Evolutionary conservation across 2,329 filamentous ascomycete genomes (phyloP), one percentile per base, ranked within the genome.

Genomic region (Aotearoamyces nothofagi): DNA sequence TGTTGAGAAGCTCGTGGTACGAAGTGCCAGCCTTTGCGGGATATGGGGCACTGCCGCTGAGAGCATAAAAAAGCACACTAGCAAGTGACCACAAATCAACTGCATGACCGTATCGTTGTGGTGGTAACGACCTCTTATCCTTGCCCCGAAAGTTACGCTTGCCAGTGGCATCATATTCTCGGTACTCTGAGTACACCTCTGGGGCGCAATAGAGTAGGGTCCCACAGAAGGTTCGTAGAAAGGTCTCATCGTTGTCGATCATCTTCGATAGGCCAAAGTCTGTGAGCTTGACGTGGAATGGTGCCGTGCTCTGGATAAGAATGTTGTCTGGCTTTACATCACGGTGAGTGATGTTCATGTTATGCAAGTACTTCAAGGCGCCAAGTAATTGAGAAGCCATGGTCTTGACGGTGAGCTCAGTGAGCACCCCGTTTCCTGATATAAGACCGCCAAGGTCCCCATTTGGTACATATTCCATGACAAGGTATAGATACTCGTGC

Each of bases 301-400:
- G 84, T 5, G 76, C 60, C 7, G 70, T 50, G 1, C 72, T 76
- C 8, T 74, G 63, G 40, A 96, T 80, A 22, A 98, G 63, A 35
- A 98, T 94, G 46, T 98, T 98, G 59, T 98, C 90, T 0, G 90
- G 90, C 50, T 98, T 98, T 47, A 98, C 84, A 52, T 98, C 90
- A n/a, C 90, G 78, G 54, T 98, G 90, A 0, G 87, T 96, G 42
- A 98, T 94, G 46, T 78, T 83, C 43, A 79, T 77, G 30, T 65
- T 61, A 51, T 98, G 90, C 6, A 98, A 62, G 50, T 98, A 94
- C 16, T 72, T 73, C 29, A 98, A 58, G 2, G 87, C 87, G 40
- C 77, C 69, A 24, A 94, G 57, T 19, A 96, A 68, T 50, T 92
- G 83, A 12, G 57, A 51, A 2, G 84, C 70, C 51, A 94, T 79